Base-by-base conservation (phyloP, 495 filamentous ascomycete genomes). In the Alectoria sarmentosa region DNA sequence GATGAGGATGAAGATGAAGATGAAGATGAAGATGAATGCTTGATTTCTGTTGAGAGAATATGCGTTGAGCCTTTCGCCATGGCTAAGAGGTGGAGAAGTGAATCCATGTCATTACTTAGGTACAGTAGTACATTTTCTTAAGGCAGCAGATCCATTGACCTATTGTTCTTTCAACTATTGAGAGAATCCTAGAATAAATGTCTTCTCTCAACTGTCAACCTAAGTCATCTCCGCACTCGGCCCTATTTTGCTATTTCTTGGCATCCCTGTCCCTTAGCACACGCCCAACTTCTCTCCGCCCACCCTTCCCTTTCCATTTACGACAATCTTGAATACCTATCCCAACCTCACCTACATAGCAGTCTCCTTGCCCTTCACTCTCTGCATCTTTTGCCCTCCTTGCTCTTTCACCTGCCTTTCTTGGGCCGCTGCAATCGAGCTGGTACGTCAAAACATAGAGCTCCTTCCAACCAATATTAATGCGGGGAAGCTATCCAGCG, bases 401-500 rank as follows among this genome's bases (percentile, higher is more conserved):
- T 42, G 2, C 15, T 46, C 38, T 44, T 36, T 48, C 8, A n/a
- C 56, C 42, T 55, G 17, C 26, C 13, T 39, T 3, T 10, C 28
- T 64, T 23, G 17, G 6, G 30, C 1, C 23, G 2, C n/a, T 44
- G 9, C 39, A 65, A 42, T 60, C 26, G 17, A n/a, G 0, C 30
- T 30, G 63, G 63, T 60, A 58, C 21, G 63, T 65, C 41, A 21
- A 21, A n/a, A 28, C 15, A 21, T 14, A 1, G 26, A 59, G 19
- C 34, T 21, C 19, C 49, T 34, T 23, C 52, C 23, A 37, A 23
- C 15, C 1, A 49, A 65, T 60, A 23, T 15, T 0, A 49, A 65
- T 60, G 63, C 63, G 63, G 63, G 63, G 63, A 65, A 60, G 17
- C 57, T 60, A 10, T 23, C n/a, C 39, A 26, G 19, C 63, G 41